phyloP scores from a whole-genome alignment of 164 flowering plant genomes.

The Stephania cephalantha region DNA sequence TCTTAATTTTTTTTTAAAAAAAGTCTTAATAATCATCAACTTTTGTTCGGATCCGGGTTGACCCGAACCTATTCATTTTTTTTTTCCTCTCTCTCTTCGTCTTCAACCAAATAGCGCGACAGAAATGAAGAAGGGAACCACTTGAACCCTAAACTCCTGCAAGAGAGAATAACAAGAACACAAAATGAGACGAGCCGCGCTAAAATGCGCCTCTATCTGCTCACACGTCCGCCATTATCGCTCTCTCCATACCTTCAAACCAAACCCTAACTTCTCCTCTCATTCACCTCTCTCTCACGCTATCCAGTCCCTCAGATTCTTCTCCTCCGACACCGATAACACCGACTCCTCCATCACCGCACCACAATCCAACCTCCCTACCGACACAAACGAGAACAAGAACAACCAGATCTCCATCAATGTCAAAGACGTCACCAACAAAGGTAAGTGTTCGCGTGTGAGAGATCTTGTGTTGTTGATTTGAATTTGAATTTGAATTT shows the following conservation, averaged over 20 bases:
- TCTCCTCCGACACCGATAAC: constrained; percentile 28
- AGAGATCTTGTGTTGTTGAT: too few species aligned
- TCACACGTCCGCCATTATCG: constrained; percentile 17
- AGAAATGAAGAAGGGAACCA: background rate
- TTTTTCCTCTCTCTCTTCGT: too few species aligned
- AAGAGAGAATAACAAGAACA: background rate
- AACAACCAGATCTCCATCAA: constrained; percentile 3
- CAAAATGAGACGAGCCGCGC: constrained; percentile 31
- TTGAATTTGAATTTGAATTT: too few species aligned
- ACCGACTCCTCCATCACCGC: constrained; percentile 16
- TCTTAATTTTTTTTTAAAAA: too few species aligned
- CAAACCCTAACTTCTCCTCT: constrained; percentile 9
- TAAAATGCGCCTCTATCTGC: constrained; percentile 19
- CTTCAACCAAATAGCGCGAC: too few species aligned
- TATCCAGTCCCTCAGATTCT: constrained; percentile 25
- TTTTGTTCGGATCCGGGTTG: background rate
- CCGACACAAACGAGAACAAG: constrained; percentile 18
- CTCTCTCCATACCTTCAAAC: constrained; percentile 6
- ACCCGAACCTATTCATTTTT: background rate
- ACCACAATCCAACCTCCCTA: constrained; percentile 14
- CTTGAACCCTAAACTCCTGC: background rate
- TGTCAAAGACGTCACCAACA: constrained; percentile 37
- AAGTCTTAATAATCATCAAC: too few species aligned
- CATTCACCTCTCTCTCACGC: constrained; percentile 6
- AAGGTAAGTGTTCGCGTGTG: constrained; percentile 24